Evolutionary conservation across 371 early-diverging fungal genomes (phyloP).

Genomic region (Syncephalis plumigaleata): DNA sequence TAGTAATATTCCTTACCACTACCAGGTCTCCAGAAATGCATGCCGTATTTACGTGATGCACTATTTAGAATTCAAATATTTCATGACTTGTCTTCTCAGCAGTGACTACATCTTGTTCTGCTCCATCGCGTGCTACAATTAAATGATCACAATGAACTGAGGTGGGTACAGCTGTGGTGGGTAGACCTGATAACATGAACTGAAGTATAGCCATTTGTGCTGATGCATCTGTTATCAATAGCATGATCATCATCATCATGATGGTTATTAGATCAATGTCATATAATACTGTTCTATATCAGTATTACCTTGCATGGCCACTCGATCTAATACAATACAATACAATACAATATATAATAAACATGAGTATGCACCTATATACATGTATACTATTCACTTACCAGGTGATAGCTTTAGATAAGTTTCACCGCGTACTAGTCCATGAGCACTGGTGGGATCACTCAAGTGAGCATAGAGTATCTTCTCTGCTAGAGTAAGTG

Average conservation of each 20-base stretch:
- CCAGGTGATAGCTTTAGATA: slow-evolving; percentile 54
- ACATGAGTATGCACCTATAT: background rate
- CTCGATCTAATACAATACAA: slow-evolving; percentile 61
- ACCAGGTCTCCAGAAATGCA: slow-evolving; percentile 84
- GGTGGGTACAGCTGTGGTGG: slow-evolving; percentile 70
- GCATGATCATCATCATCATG: background rate
- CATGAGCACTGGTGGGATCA: slow-evolving; percentile 36
- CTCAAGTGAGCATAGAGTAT: slow-evolving; percentile 85
- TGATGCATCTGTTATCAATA: slow-evolving; percentile 34
- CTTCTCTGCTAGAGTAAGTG: slow-evolving; percentile 82
- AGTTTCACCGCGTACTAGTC: slow-evolving; percentile 39
- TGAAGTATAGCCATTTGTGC: slow-evolving; percentile 85
- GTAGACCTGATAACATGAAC: slow-evolving; percentile 80
- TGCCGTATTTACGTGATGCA: slow-evolving; percentile 65
- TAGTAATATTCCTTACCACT: slow-evolving; percentile 24
- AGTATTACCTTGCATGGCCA: slow-evolving; percentile 64
- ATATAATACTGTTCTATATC: background rate
- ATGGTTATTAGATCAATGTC: background rate
- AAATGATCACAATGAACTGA: slow-evolving; percentile 90
- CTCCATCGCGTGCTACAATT: slow-evolving; percentile 65
- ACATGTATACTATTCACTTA: slow-evolving; percentile 10
- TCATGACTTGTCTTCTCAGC: slow-evolving; percentile 60
- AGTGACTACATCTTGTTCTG: slow-evolving; percentile 44
- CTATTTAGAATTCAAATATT: slow-evolving; percentile 65
- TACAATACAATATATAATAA: slow-evolving; percentile 1